Evolutionary conservation across 176 grass and related monocot genomes (phyloP), one percentile per base, ranked within the genome.

Genomic region (Olyra latifolia): DNA sequence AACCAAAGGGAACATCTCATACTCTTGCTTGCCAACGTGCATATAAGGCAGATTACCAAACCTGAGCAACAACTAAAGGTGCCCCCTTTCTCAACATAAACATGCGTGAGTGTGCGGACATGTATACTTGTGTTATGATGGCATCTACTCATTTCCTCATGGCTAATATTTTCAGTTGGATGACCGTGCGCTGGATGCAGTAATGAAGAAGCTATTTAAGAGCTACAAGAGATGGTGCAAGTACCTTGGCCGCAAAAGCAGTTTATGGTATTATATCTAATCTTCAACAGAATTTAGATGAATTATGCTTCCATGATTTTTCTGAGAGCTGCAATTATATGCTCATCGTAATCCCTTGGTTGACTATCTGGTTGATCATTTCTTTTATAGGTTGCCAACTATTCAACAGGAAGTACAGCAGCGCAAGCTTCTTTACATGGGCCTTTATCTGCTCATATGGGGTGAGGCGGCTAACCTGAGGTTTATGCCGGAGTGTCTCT

Each of bases 211-310:
- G 69, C 83, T 98, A 23, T 98, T 94, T 79, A 91, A 93, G 88
- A 98, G 87, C 88, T 98, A 98, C 82, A 98, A 91, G 68, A 92
- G 41, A 70, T 98, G 95, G 95, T 98, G 95, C 90, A 98, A 94
- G 58, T 94, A 85, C 86, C 91, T 98, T 66, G 89, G 85, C 35
- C 95, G 90, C 71, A 91, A 87, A 87, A 94, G 92, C 77, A 94
- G 92, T 74, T 89, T 98, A 74, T 89, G 92, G 95, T 98, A 80
- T 63, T 72, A 68, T 49, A 28, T 54, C 22, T 63, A 42, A 66
- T 87, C 50, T 49, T 7, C n/a, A 53, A 29, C 46, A 29, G 25
- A 22, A 47, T 70, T 32, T 67, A n/a, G 17, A 53, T 22, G 45
- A 66, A 8, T 44, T 43, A 87, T 71, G 65, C 56, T 62, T 38